Base-by-base conservation (phyloP, 306 rosid species). In the Inga oerstediana region DNA sequence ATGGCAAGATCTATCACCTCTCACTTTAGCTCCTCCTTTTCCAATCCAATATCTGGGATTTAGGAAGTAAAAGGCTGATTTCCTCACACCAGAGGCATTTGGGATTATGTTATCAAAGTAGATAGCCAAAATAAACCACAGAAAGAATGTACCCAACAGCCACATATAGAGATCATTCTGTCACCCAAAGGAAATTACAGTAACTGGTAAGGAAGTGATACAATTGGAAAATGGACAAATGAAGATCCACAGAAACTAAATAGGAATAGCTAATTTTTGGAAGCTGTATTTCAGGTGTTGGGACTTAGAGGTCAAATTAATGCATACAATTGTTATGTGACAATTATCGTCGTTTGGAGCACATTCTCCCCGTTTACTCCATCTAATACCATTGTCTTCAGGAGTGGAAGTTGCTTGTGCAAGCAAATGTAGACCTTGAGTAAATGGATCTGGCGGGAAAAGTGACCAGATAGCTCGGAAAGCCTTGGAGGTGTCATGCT, bases 71-170 rank as follows among this genome's bases (percentile, higher is more conserved):
- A 89, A 83, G 72, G 78, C 77, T 19, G 98, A 87, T 85, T 91
- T 95, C 85, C 98, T 91, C 81, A 95, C 91, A 79, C 99, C 99
- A 72, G 93, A 88, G 48, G 90, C 94, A 87, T 93, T 92, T 24
- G 97, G 98, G 72, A 93, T 84, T 79, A 95, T 88, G 87, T 95
- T 95, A 79, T 93, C 96, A 7, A 95, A 89, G 92, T 95, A 95
- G 81, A 95, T 82, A 71, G 99, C 97, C 88, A 95, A 87, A 81
- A 92, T 17, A 34, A 91, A 88, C 99, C 99, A 95, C 82, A 93
- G 74, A 74, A 91, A 32, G 87, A 93, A 95, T 66, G 97, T 93
- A 37, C 78, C 93, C 80, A 87, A 43, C 72, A 91, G 90, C 98
- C 97, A 92, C 61, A 4, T 61, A 85, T 90, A 95, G 77, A 91